A percentile compares a stretch with the other conserved stretches of the same genome.
phyloP scores from a whole-genome alignment of 2,329 filamentous ascomycete genomes.

The Neofusicoccum umdonicola region DNA sequence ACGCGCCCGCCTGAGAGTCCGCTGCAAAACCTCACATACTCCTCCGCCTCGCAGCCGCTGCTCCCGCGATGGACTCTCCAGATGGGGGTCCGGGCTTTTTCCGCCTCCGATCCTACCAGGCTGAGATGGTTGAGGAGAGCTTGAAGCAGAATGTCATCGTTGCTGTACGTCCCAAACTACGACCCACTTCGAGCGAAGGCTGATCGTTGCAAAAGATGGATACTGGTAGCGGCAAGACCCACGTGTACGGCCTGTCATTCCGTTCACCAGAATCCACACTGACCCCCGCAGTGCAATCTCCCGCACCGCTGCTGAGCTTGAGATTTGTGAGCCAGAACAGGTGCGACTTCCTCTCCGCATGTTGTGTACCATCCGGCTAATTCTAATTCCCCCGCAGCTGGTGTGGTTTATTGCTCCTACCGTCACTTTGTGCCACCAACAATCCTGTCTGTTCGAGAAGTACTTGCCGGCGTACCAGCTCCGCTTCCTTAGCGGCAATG shows the following conservation, averaged over 20 bases:
- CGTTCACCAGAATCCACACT: not conserved
- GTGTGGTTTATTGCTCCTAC: conserved; percentile 50
- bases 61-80: not conserved
- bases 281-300: conserved; percentile 1
- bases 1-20: not conserved
- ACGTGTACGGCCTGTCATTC: conserved; percentile 32
- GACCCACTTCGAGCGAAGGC: not conserved
- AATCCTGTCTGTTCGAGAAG: conserved; percentile 35
- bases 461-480: conserved; percentile 52
- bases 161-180: conserved; percentile 25
- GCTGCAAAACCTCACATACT: not conserved
- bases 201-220: conserved; percentile 36
- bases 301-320: conserved; percentile 44
- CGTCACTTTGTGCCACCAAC: conserved; percentile 46
- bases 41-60: not conserved
- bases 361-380: not conserved
- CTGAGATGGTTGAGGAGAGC: conserved; percentile 49
- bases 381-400: conserved; percentile 26
- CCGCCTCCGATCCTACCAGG: conserved; percentile 45
- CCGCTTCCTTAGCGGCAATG: conserved; percentile 64
- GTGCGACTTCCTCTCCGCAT: conserved; percentile 24
- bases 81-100: conserved; percentile 17
- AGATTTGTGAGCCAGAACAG: conserved; percentile 35
- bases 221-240: conserved; percentile 50
- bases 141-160: conserved; percentile 47